Evolutionary conservation across 179 eudicot species (phyloP).

Genomic region (Beta corolliflora): DNA sequence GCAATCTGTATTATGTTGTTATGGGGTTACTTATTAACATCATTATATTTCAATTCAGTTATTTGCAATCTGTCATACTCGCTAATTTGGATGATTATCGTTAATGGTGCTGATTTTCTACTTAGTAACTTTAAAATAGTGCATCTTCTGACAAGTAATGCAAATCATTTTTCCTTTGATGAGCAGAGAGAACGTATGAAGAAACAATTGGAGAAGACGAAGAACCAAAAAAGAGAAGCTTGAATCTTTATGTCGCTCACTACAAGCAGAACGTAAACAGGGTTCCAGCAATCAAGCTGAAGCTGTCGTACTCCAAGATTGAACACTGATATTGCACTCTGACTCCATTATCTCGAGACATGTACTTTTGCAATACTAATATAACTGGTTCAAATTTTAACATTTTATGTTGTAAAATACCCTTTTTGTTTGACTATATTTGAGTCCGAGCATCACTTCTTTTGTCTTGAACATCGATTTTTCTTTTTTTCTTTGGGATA

Average conservation of each 20-base stretch:
- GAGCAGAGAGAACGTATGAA: conserved; percentile 85
- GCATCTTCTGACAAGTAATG: conserved; percentile 2
- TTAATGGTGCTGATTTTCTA: background rate
- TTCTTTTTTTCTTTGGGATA: background rate
- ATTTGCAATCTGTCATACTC: background rate
- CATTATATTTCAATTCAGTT: background rate
- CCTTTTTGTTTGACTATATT: background rate
- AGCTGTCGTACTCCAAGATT: conserved; percentile 24
- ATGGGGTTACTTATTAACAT: background rate
- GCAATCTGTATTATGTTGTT: no score
- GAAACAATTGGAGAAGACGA: conserved; percentile 84
- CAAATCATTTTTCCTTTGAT: conserved; percentile 9
- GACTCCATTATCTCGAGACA: background rate
- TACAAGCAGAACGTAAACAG: conserved; percentile 94
- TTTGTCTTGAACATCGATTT: background rate
- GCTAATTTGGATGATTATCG: background rate
- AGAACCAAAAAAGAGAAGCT: conserved; percentile 93
- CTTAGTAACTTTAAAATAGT: background rate
- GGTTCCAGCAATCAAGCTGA: conserved; percentile 27
- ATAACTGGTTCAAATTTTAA: background rate
- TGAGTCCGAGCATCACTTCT: background rate
- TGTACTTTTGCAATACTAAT: background rate
- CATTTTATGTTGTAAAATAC: conserved; percentile 8
- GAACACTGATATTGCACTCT: background rate
- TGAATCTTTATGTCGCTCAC: conserved; percentile 87